These are phyloP conservation scores for Cladosporium velox DNA, from an alignment of 2,329 filamentous ascomycete species.

Conservation along the genomic window DNA sequence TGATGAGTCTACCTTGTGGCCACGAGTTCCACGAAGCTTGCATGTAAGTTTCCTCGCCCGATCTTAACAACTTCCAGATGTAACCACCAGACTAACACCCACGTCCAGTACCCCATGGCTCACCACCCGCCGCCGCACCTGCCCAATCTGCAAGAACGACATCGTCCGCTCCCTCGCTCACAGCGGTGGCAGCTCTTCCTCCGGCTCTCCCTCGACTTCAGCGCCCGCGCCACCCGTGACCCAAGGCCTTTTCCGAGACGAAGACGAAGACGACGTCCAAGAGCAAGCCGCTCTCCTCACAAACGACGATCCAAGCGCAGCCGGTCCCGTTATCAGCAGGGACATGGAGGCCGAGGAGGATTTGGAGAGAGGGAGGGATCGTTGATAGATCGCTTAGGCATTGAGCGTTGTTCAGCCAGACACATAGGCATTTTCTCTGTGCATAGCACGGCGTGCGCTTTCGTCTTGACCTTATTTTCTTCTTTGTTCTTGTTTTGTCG, in stretches of 20 bases:
- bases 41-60: constrained; percentile 61
- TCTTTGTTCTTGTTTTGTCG: neutral
- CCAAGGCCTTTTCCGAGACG: constrained; percentile 24
- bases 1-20: constrained; percentile 96
- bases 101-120: constrained; percentile 83
- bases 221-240: constrained; percentile 24
- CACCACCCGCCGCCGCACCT: constrained; percentile 92
- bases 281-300: constrained; percentile 35
- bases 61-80: constrained; percentile 48
- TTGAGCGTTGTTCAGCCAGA: too few species aligned
- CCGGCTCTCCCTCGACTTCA: constrained; percentile 23
- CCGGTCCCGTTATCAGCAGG: constrained; percentile 34
- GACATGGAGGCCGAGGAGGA: constrained; percentile 40
- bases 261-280: constrained; percentile 36
- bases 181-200: constrained; percentile 21
- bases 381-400: neutral
- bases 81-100: neutral
- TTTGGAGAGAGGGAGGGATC: constrained; percentile 36
- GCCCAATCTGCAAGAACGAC: constrained; percentile 97
- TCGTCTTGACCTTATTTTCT: neutral
- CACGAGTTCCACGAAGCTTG: constrained; percentile 98
- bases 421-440: neutral
- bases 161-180: constrained; percentile 64
- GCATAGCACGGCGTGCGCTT: neutral
- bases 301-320: constrained; percentile 37